Percentiles rank a stretch among this genome's conserved stretches.
Evolutionary conservation across 257 asterid species (phyloP).

Genomic region (Striga asiatica): DNA sequence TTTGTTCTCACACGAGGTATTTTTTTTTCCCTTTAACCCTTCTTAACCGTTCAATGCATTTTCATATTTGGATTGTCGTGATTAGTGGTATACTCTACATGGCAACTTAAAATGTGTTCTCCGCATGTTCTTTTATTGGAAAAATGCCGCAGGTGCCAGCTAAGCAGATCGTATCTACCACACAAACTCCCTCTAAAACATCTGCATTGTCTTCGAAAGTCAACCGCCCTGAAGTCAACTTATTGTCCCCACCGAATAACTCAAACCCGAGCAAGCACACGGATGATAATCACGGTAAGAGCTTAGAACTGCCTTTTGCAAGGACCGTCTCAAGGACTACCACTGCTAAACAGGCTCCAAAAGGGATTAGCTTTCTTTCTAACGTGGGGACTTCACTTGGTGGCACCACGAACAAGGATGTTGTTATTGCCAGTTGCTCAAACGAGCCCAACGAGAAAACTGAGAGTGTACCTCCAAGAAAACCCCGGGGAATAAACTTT

Average conservation of each 20-base stretch:
- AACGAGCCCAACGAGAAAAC: constrained; percentile 20
- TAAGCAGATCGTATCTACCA: constrained; percentile 17
- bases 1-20: constrained; percentile 81
- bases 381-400: constrained; percentile 22
- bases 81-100: not conserved
- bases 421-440: constrained; percentile 11
- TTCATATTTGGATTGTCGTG: constrained; percentile 3
- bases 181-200: constrained; percentile 32
- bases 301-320: constrained; percentile 19
- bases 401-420: constrained; percentile 16
- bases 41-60: not conserved
- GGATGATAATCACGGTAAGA: constrained; percentile 21
- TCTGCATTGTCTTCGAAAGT: constrained; percentile 22
- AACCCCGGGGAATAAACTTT: constrained; percentile 72
- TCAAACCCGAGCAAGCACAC: constrained; percentile 24
- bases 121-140: constrained; percentile 6
- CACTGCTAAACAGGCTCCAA: constrained; percentile 37
- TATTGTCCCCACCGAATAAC: constrained; percentile 23
- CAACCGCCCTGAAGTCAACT: constrained; percentile 28
- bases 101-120: constrained; percentile 10
- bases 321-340: constrained; percentile 23
- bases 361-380: constrained; percentile 48
- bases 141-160: constrained; percentile 30
- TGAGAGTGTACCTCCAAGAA: constrained; percentile 23
- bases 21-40: constrained; percentile 9